Conservation (phyloP, 2,329 filamentous ascomycete genomes). For the Talaromyces marneffei region DNA sequence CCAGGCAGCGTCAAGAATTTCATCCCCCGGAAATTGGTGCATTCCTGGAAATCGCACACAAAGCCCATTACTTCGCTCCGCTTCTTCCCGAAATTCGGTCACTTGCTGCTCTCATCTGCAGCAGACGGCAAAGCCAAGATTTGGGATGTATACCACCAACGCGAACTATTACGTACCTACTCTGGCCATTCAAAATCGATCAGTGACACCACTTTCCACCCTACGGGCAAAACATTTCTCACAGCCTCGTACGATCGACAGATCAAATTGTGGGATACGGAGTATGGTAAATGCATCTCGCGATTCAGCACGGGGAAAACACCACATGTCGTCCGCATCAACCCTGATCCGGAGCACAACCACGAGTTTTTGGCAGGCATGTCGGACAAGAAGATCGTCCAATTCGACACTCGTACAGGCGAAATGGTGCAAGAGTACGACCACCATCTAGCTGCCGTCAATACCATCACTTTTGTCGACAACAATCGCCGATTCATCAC, state of each 20-base stretch:
- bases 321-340: constrained; percentile 90
- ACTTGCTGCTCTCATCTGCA: constrained; percentile 81
- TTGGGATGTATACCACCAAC: constrained; percentile 88
- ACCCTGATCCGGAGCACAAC: constrained; percentile 67
- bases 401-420: constrained; percentile 81
- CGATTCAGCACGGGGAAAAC: constrained; percentile 93
- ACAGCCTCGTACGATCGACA: constrained; percentile 89
- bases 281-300: constrained; percentile 80
- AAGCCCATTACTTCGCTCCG: constrained; percentile 83
- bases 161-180: constrained; percentile 85
- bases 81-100: constrained; percentile 83
- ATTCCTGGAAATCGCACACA: constrained; percentile 79
- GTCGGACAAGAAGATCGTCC: constrained; percentile 98
- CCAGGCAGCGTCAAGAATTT: constrained; percentile 76
- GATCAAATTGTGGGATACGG: constrained; percentile 98
- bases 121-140: constrained; percentile 89
- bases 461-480: constrained; percentile 95
- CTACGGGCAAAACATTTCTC: constrained; percentile 75
- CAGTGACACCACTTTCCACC: constrained; percentile 84
- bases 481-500: constrained; percentile 94
- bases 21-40: constrained; percentile 87
- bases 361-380: constrained; percentile 94
- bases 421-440: constrained; percentile 95
- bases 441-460: constrained; percentile 94
- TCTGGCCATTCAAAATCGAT: constrained; percentile 84